These are phyloP conservation scores for Candida takata DNA, from an alignment of 805 yeast genomes.

Conservation along the genomic window DNA sequence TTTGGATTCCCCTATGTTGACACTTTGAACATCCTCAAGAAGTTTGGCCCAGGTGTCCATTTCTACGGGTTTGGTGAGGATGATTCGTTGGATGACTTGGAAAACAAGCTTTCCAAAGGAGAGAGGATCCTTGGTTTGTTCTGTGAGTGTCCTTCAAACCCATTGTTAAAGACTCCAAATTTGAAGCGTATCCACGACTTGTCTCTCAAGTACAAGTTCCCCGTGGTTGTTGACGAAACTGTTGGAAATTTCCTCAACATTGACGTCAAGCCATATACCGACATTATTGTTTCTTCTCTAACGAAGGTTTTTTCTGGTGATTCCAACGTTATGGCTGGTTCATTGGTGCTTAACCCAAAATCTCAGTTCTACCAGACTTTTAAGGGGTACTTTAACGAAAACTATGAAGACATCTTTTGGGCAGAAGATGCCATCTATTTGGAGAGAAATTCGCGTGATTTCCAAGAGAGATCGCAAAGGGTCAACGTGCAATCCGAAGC, in stretches of 20 bases:
- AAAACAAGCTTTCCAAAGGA: slow-evolving; percentile 51
- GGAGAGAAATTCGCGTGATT: slow-evolving; percentile 92
- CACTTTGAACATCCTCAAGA: slow-evolving; percentile 74
- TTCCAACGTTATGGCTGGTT: slow-evolving; percentile 93
- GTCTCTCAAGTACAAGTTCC: slow-evolving; percentile 64
- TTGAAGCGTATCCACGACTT: slow-evolving; percentile 55
- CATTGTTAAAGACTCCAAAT: slow-evolving; percentile 82
- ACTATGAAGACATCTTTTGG: slow-evolving; percentile 78
- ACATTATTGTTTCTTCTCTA: slow-evolving; percentile 76
- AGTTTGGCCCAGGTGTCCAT: slow-evolving; percentile 88
- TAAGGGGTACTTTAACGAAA: slow-evolving; percentile 41
- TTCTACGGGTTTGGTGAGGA: slow-evolving; percentile 84
- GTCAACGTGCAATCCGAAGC: slow-evolving; percentile 50
- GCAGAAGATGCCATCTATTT: slow-evolving; percentile 88
- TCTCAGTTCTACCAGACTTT: slow-evolving; percentile 44
- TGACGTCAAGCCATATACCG: slow-evolving; percentile 76
- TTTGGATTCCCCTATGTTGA: slow-evolving; percentile 97
- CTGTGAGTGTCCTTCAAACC: slow-evolving; percentile 94
- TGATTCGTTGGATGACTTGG: slow-evolving; percentile 57
- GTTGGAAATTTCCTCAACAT: slow-evolving; percentile 86
- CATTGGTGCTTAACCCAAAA: slow-evolving; percentile 67
- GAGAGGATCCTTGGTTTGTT: slow-evolving; percentile 69
- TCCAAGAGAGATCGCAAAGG: slow-evolving; percentile 48
- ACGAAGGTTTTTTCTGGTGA: slow-evolving; percentile 94
- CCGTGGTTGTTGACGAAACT: slow-evolving; percentile 88